Conservation (phyloP, 2,329 filamentous ascomycete genomes). For the Aureobasidium namibiae region DNA sequence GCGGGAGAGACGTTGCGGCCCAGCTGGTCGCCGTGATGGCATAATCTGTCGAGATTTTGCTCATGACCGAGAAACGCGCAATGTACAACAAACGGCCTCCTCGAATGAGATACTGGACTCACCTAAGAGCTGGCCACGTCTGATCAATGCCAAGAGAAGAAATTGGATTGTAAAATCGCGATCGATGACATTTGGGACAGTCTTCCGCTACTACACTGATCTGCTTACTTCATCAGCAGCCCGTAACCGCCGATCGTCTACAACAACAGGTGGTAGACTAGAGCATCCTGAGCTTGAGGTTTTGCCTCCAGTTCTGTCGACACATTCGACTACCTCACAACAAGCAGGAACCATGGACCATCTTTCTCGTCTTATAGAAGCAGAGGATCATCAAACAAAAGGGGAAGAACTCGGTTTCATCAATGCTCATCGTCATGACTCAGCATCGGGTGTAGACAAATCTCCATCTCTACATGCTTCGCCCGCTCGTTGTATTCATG, state of each 20-base stretch:
- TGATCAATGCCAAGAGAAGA: conserved; percentile 3
- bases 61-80: background rate
- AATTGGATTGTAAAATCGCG: conserved; percentile 9
- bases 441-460: background rate
- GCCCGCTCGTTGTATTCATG: background rate
- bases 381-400: background rate
- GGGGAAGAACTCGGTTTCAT: background rate
- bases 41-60: conserved; percentile 36
- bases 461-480: background rate
- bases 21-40: conserved; percentile 31
- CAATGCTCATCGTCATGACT: background rate
- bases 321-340: background rate
- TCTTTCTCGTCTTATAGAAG: background rate
- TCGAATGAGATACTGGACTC: background rate
- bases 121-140: background rate
- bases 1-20: conserved; percentile 31
- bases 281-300: conserved; percentile 41
- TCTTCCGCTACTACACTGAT: conserved; percentile 37
- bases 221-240: conserved; percentile 37
- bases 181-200: conserved; percentile 18
- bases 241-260: conserved; percentile 36
- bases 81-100: background rate
- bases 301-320: conserved; percentile 28
- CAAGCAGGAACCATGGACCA: background rate
- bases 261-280: conserved; percentile 34